Evolutionary conservation across 257 asterid species (phyloP).

Genomic region (Solanum neorickii): DNA sequence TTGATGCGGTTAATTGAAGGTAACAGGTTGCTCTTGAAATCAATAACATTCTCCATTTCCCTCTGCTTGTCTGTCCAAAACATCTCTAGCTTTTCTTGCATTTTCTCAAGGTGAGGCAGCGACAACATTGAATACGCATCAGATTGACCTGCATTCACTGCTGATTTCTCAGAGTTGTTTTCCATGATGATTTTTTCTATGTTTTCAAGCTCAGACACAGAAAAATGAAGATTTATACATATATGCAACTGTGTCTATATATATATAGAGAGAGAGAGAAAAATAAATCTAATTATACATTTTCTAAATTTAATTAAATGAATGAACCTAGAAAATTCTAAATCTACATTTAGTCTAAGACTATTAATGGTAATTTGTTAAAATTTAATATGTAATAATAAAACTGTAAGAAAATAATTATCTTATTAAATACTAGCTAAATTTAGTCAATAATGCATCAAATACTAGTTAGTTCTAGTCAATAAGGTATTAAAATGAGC

Average conservation of each 20-base stretch:
- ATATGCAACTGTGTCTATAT: background rate
- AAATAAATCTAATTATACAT: no score
- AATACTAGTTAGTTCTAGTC: no score
- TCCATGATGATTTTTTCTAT: background rate
- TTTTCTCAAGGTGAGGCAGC: background rate
- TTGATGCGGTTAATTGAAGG: background rate
- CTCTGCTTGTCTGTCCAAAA: background rate
- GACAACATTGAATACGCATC: background rate
- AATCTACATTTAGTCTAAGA: no score
- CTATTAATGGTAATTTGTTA: background rate
- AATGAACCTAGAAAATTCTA: no score
- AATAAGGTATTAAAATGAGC: no score
- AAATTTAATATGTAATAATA: background rate
- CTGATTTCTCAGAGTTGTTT: background rate
- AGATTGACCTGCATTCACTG: background rate
- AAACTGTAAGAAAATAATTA: background rate
- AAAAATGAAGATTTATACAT: background rate
- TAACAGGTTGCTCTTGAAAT: background rate
- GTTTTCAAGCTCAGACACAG: background rate
- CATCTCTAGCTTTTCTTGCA: background rate
- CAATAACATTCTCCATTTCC: background rate
- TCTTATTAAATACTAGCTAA: background rate
- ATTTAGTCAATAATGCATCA: background rate
- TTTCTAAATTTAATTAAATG: no score
- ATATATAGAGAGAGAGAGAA: no score